Conservation (phyloP, 2,329 filamentous ascomycete species). For the Orbilia brochopaga region DNA sequence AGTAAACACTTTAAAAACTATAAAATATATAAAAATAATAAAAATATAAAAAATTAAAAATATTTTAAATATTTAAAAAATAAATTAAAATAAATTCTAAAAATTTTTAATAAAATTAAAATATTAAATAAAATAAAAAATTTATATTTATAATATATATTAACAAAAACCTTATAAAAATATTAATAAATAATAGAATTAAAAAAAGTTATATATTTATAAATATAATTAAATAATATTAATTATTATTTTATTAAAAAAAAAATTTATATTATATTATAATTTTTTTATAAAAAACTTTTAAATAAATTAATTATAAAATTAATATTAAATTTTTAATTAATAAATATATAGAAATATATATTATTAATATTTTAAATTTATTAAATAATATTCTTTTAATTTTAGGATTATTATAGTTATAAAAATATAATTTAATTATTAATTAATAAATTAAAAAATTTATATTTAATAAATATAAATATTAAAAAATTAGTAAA, state of each 20-base stretch:
- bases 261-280: background rate
- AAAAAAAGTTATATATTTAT: background rate
- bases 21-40: background rate
- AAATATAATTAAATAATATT: background rate
- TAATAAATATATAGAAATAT: background rate
- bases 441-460: background rate
- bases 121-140: background rate
- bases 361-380: background rate
- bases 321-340: background rate
- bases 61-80: background rate
- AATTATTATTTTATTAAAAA: background rate
- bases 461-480: background rate
- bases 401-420: background rate
- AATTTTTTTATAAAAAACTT: background rate
- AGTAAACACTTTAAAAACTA: too few relatives aligned
- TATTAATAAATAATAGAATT: background rate
- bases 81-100: background rate
- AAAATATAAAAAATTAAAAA: background rate
- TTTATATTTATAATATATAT: background rate
- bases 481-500: background rate
- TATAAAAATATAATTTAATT: background rate
- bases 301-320: background rate
- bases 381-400: background rate
- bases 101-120: background rate
- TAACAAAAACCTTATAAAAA: too few relatives aligned